phyloP scores from a whole-genome alignment of 148 eudicot species.

The Pharnaceum exiguum region DNA sequence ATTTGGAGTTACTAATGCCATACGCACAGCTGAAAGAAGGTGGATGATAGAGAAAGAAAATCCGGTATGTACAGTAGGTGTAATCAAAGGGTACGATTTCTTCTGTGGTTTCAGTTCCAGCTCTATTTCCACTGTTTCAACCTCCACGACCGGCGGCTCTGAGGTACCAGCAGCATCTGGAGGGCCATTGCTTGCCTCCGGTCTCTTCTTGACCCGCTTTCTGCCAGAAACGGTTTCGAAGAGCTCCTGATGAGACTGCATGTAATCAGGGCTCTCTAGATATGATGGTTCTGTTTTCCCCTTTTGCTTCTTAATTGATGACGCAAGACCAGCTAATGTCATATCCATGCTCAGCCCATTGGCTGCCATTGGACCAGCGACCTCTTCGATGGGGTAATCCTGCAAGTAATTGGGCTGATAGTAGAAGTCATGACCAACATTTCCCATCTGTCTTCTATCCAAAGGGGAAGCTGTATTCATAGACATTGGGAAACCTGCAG shows the following conservation, averaged over 20 bases:
- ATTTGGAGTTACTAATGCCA: conserved; percentile 65
- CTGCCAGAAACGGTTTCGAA: conserved; percentile 39
- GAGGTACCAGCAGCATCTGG: conserved; percentile 38
- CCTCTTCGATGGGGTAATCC: conserved; percentile 32
- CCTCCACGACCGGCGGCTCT: conserved; percentile 43
- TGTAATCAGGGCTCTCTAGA: conserved; percentile 27
- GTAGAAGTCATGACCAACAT: conserved; percentile 32
- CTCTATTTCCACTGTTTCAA: conserved; percentile 43
- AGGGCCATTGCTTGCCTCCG: conserved; percentile 34
- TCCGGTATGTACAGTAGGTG: conserved; percentile 72
- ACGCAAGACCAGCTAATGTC: conserved; percentile 37
- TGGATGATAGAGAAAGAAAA: conserved; percentile 86
- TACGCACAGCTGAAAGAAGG: conserved; percentile 88
- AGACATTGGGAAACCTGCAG: conserved; percentile 32
- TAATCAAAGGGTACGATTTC: conserved; percentile 58
- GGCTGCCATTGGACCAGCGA: conserved; percentile 23
- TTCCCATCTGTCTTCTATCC: conserved; percentile 51
- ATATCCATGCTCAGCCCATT: conserved; percentile 38
- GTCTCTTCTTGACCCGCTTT: conserved; percentile 55
- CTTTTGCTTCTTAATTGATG: conserved; percentile 51
- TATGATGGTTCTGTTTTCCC: conserved; percentile 30
- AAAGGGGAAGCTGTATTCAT: conserved; percentile 26
- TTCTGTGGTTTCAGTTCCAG: conserved; percentile 56
- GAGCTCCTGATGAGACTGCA: conserved; percentile 34
- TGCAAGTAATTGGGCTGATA: conserved; percentile 34